A percentile compares a stretch with the other conserved stretches of the same genome.
Conservation (phyloP, 768 basidiomycete genomes). For the Agaricus bisporus region DNA sequence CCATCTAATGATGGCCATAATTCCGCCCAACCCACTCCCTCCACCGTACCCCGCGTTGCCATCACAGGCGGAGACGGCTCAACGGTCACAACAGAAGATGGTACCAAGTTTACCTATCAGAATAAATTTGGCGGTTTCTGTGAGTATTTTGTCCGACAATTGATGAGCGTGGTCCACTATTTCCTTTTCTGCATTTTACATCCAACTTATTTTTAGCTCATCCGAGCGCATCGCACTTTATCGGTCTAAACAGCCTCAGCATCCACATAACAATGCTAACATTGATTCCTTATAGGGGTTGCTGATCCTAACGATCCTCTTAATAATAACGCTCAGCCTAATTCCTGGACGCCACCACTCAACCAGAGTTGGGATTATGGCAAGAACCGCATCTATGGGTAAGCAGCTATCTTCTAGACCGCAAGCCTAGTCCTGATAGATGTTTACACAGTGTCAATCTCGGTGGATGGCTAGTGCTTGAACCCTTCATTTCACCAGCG, state of each 20-base stretch:
- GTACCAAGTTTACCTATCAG: conserved; percentile 66
- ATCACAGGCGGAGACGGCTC: conserved; percentile 67
- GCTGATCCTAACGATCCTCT: conserved; percentile 67
- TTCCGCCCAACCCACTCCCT: conserved; percentile 1
- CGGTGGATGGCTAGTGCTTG: conserved; percentile 71
- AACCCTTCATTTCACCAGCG: conserved; percentile 65
- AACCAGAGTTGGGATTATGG: conserved; percentile 72
- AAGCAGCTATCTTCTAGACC: conserved; percentile 12
- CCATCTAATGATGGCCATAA: conserved; percentile 3
- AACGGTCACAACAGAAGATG: conserved; percentile 55
- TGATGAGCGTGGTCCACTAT: not conserved
- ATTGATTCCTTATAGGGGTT: conserved; percentile 39
- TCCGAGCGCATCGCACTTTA: not conserved
- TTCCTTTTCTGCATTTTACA: not conserved
- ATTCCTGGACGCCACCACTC: conserved; percentile 77
- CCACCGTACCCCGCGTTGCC: conserved; percentile 14
- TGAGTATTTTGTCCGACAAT: conserved; percentile 28
- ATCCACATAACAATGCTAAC: not conserved
- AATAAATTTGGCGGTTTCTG: conserved; percentile 76
- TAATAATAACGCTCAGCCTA: conserved; percentile 67
- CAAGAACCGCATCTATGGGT: conserved; percentile 58
- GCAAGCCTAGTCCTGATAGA: not conserved
- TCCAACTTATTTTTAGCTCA: not conserved
- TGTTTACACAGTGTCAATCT: conserved; percentile 55
- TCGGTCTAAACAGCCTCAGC: conserved; percentile 1